These are phyloP conservation scores for Hygrophorus russula DNA, from an alignment of 768 basidiomycete species.

Conservation along the genomic window DNA sequence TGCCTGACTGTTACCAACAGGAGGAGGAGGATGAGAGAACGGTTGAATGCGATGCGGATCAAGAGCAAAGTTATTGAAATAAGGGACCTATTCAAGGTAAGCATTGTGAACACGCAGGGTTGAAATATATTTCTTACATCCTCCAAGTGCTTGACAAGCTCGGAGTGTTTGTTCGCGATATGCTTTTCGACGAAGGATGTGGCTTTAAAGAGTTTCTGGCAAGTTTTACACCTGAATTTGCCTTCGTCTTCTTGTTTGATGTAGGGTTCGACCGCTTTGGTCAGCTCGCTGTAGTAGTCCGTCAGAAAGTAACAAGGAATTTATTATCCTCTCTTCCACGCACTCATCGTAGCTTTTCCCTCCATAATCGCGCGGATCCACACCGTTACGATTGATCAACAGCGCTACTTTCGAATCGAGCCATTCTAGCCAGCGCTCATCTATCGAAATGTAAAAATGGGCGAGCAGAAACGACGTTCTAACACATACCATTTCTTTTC, in stretches of 20 bases:
- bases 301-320: constrained; percentile 4
- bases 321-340: constrained; percentile 7
- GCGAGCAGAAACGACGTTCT: constrained; percentile 3
- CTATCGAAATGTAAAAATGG: constrained; percentile 24
- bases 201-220: constrained; percentile 96
- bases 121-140: constrained; percentile 43
- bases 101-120: constrained; percentile 5
- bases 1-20: constrained; percentile 54
- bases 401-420: constrained; percentile 80
- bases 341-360: constrained; percentile 89
- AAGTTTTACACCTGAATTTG: constrained; percentile 94
- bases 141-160: constrained; percentile 72
- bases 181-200: constrained; percentile 97
- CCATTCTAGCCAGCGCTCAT: constrained; percentile 84
- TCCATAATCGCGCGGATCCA: constrained; percentile 82
- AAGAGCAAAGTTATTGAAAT: constrained; percentile 93
- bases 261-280: constrained; percentile 64
- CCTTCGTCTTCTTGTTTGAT: constrained; percentile 96
- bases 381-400: constrained; percentile 62
- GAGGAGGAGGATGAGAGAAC: constrained; percentile 65
- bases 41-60: constrained; percentile 91
- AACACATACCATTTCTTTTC: constrained; percentile 54
- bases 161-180: constrained; percentile 87
- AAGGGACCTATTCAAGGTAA: constrained; percentile 47
- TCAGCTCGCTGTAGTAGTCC: constrained; percentile 52